phyloP scores from a whole-genome alignment of 2,329 filamentous ascomycete species.

The Geosmithia putterillii region DNA sequence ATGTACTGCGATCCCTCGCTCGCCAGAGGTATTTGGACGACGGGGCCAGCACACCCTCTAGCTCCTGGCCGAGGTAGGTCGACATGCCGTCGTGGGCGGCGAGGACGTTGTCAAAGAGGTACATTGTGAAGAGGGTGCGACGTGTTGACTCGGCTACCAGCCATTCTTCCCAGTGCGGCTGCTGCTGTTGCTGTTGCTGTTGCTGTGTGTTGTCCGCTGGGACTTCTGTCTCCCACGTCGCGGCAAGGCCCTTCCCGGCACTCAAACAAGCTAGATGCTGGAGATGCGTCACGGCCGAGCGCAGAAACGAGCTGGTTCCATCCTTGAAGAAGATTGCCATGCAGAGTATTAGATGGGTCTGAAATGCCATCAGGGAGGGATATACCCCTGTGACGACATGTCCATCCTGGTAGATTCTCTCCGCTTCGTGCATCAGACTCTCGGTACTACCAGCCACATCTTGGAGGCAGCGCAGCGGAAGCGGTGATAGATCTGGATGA shows the following conservation, averaged over 20 bases:
- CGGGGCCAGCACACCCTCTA: conserved; percentile 29
- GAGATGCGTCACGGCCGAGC: conserved; percentile 32
- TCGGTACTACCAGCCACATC: conserved; percentile 14
- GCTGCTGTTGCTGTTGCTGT: no score
- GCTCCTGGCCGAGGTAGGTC: conserved; percentile 35
- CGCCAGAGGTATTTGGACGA: conserved; percentile 29
- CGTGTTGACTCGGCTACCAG: conserved; percentile 39
- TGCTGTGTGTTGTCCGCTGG: no score
- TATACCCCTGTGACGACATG: no score
- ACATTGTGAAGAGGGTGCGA: conserved; percentile 37
- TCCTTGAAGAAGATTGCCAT: conserved; percentile 32
- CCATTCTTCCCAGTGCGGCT: conserved; percentile 35
- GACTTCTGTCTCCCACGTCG: no score
- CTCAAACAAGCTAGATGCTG: conserved; percentile 33
- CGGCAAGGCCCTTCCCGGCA: conserved; percentile 22
- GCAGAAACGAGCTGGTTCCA: conserved; percentile 16
- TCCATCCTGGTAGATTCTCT: no score
- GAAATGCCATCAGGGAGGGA: conserved; percentile 22
- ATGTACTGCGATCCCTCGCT: conserved; percentile 18
- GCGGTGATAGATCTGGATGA: conserved; percentile 12
- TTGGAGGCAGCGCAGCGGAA: conserved; percentile 1
- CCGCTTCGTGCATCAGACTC: not conserved
- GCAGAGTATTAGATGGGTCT: conserved; percentile 40
- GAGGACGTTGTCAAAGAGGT: conserved; percentile 38
- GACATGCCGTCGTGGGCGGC: conserved; percentile 27